Evolutionary conservation across 331 rosid genomes (phyloP).

Genomic region (Saraca asoca): DNA sequence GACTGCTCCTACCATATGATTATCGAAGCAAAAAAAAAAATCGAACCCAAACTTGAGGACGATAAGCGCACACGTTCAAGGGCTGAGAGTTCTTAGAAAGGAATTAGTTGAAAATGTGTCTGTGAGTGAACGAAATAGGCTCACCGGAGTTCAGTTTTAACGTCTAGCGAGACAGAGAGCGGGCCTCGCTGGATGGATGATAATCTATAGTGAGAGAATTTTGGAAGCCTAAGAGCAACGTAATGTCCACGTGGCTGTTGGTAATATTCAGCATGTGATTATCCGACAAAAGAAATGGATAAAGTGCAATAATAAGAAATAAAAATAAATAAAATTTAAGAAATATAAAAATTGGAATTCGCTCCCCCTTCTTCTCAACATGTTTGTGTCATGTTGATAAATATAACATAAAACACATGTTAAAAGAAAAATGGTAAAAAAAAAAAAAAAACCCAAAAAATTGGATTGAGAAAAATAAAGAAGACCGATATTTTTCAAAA

Average conservation of each 20-base stretch:
- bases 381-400: too few relatives aligned
- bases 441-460: too few relatives aligned
- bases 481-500: too few relatives aligned
- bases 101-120: conserved; percentile 28
- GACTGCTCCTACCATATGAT: not conserved
- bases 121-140: conserved; percentile 2
- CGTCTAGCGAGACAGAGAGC: not conserved
- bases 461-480: too few relatives aligned
- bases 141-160: not conserved
- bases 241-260: conserved; percentile 39
- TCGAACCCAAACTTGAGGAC: conserved; percentile 45
- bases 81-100: conserved; percentile 16
- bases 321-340: too few relatives aligned
- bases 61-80: conserved; percentile 60
- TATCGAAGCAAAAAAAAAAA: conserved; percentile 33
- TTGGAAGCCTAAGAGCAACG: conserved; percentile 33
- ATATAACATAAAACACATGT: too few relatives aligned
- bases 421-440: too few relatives aligned
- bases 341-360: too few relatives aligned
- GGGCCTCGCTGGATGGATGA: not conserved
- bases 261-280: not conserved
- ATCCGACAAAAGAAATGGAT: not conserved
- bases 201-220: conserved; percentile 13
- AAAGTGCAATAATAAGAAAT: not conserved
- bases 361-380: too few relatives aligned